Base-by-base conservation (phyloP, 176 grass and related monocot species). In the Cymbopogon citratus region DNA sequence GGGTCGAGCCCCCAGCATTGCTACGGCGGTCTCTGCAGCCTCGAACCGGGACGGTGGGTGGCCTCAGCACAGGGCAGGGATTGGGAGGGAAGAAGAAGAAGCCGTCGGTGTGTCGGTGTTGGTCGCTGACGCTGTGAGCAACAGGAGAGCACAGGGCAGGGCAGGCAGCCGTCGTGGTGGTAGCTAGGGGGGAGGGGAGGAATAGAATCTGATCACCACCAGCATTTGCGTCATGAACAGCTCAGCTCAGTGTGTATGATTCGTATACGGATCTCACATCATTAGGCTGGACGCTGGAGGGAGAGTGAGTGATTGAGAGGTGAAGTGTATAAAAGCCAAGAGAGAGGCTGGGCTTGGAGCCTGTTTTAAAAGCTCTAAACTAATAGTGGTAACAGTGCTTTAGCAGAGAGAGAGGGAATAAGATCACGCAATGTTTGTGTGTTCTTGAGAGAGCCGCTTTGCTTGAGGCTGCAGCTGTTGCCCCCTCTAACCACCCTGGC, bases 81-180 rank as follows among this genome's bases (percentile, higher is more conserved):
- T 41, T 54, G 51, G 23, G 9, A 24, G n/a, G 51, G 73, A 79
- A 48, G 71, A 18, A 69, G 31, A 3, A 33, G 31, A 33, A n/a
- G 88, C 56, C 74, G 48, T 80, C 44, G 77, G 81, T 65, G 69
- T 73, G 84, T 80, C 76, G 84, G 84, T 86, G 84, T 85, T 79
- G 56, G 43, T 63, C 7, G 40, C 66, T 61, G 10, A n/a, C n/a
- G n/a, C n/a, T 26, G 51, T 33, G 31, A 35, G 35, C 63, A 84
- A 59, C 63, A 48, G 45, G 14, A 48, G 45, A 48, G 44, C 44
- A 46, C 44, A 69, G 63, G 2, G 19, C 64, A 3, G 63, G n/a
- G 31, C 31, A 33, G 31, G 31, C 31, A 1, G 31, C 52, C 56
- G 59, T 75, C 57, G 52, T 56, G 57, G 57, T 9, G 64, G 64